A percentile compares a stretch with the other conserved stretches of the same genome.
Conservation (phyloP, 2,329 filamentous ascomycete genomes). For the Gaeumannomyces sp. region DNA sequence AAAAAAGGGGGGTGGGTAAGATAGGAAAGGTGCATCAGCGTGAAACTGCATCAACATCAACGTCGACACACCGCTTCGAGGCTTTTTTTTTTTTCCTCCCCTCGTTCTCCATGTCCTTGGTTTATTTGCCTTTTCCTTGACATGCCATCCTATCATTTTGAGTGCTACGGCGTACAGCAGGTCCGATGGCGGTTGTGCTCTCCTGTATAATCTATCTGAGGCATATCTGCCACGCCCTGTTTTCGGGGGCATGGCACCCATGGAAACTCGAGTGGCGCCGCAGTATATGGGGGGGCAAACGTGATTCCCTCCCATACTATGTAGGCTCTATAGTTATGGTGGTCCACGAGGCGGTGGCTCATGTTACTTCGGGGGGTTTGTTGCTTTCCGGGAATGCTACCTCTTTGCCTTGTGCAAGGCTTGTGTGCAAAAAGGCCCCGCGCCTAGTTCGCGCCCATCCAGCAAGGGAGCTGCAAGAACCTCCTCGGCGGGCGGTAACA, state of each 20-base stretch:
- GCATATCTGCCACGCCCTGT: neutral
- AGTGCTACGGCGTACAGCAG: neutral
- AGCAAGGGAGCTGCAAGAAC: neutral
- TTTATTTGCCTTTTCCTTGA: neutral
- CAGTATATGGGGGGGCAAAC: no score
- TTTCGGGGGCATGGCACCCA: neutral
- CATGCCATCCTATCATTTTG: neutral
- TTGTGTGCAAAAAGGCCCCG: neutral
- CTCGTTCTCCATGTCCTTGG: neutral
- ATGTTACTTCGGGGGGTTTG: neutral
- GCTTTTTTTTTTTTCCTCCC: neutral
- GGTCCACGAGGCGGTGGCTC: neutral
- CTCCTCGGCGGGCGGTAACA: neutral
- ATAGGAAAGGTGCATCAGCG: neutral
- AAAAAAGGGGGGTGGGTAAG: constrained; percentile 23
- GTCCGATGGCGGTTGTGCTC: neutral
- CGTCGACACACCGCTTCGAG: neutral
- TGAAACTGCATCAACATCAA: neutral
- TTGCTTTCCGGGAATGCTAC: neutral
- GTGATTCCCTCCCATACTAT: neutral
- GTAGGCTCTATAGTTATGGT: neutral
- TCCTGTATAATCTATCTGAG: neutral
- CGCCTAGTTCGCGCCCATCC: neutral
- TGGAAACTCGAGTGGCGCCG: neutral
- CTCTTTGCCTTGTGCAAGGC: neutral